phyloP scores from a whole-genome alignment of 73 alveolate species.

The Uronychia setigera region DNA sequence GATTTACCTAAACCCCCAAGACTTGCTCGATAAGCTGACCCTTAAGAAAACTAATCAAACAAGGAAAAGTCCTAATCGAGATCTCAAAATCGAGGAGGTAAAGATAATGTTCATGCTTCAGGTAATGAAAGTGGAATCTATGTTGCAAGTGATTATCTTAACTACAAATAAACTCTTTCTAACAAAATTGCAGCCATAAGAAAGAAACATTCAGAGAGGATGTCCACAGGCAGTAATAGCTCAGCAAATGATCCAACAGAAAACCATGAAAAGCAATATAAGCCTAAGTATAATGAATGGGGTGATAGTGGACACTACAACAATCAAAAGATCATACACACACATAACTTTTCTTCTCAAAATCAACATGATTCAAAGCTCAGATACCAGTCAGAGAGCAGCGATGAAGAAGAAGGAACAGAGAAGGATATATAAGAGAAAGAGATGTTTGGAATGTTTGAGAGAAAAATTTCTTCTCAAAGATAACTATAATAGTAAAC shows the following conservation, averaged over 20 bases:
- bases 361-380: too few species aligned
- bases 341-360: neutral
- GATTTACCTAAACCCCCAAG: neutral
- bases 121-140: too few species aligned
- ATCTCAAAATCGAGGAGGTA: neutral
- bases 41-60: too few species aligned
- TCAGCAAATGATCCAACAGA: neutral
- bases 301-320: neutral
- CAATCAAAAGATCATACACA: neutral
- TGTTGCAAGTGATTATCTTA: neutral
- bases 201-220: neutral
- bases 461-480: neutral
- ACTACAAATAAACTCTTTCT: neutral
- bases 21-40: neutral
- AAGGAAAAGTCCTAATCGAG: neutral
- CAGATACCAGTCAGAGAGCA: neutral
- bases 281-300: neutral
- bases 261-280: too few species aligned
- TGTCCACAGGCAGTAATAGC: neutral
- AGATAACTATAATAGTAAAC: neutral
- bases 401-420: neutral
- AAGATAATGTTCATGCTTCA: too few species aligned
- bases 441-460: neutral
- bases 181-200: constrained; percentile 2
- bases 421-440: neutral